phyloP scores from a whole-genome alignment of 352 stramenopile species.

The Globisporangium okanoganense region DNA sequence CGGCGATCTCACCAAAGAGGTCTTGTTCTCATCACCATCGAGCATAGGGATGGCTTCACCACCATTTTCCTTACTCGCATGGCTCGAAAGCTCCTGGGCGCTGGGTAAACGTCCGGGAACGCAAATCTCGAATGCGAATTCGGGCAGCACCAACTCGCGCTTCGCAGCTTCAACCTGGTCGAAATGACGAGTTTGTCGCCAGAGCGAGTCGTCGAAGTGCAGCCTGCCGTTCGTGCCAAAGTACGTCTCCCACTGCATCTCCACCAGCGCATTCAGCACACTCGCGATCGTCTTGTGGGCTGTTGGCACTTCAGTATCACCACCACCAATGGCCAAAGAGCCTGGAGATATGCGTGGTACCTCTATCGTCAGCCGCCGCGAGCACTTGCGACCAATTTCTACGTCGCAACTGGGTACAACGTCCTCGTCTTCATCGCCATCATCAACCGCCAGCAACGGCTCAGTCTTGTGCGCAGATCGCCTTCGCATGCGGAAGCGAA shows the following conservation, averaged over 20 bases:
- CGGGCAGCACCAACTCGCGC: constrained; percentile 27
- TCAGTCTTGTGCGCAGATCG: neutral
- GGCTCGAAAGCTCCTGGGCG: neutral
- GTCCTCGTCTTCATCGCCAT: neutral
- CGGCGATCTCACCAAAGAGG: neutral
- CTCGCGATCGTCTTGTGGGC: constrained; percentile 7
- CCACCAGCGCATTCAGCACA: constrained; percentile 34
- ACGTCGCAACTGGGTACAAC: constrained; percentile 19
- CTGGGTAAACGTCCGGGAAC: neutral
- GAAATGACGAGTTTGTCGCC: neutral
- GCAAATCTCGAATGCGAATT: constrained; percentile 30
- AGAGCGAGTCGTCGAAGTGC: constrained; percentile 14
- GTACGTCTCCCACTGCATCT: constrained; percentile 55
- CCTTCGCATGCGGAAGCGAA: constrained; percentile 36
- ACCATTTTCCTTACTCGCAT: neutral
- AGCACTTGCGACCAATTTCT: constrained; percentile 49
- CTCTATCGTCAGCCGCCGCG: constrained; percentile 39
- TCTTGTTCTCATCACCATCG: neutral
- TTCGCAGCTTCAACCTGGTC: neutral
- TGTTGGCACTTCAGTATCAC: neutral
- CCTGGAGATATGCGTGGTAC: constrained; percentile 22
- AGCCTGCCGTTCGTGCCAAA: constrained; percentile 39
- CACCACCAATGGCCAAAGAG: neutral
- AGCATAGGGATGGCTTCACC: constrained; percentile 5
- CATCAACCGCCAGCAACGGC: neutral